Base-by-base conservation (phyloP, 768 basidiomycete species). In the Hypsizygus marmoreus region DNA sequence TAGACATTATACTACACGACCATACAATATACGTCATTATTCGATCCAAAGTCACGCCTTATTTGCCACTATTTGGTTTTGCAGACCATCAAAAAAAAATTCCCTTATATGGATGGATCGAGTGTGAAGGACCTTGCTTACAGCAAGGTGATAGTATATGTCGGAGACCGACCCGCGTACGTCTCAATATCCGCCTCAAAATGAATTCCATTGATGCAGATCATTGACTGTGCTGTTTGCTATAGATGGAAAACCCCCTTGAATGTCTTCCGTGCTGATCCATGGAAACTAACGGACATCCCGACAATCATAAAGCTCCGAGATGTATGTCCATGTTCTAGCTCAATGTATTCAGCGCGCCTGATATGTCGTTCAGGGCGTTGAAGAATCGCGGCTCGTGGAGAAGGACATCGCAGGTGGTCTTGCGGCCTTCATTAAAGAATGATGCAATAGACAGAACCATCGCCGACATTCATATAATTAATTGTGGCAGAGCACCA, bases 141-240 rank as follows among this genome's bases (percentile, higher is more conserved):
- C n/a, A n/a, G n/a, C n/a, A n/a, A n/a, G n/a, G n/a, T n/a, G 43
- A 70, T 91, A 34, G 73, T 88, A 24, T 86, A 86, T 53, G 85
- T 88, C 41, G 88, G 88, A 9, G 76, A 82, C 60, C 74, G 64
- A 54, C 47, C 73, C 41, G 76, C 80, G 88, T 91, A 58, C 62
- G 83, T 69, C n/a, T n/a, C n/a, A n/a, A n/a, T n/a, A n/a, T n/a
- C n/a, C n/a, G n/a, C n/a, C n/a, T n/a, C n/a, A n/a, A n/a, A 22
- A n/a, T 36, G 13, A 17, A 45, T 38, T 33, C 34, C 28, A 23
- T 49, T 17, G 12, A 36, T 12, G 20, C 17, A 30, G 41, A 23
- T 26, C 26, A 28, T 40, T 53, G 7, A 36, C 19, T 20, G 17
- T 12, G 40, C 23, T 7, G 43, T 13, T 40, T 38, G 23, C 13